These are phyloP conservation scores for Chytriomyces sp. DNA, from an alignment of 192 early-diverging fungal genomes.

Conservation along the genomic window DNA sequence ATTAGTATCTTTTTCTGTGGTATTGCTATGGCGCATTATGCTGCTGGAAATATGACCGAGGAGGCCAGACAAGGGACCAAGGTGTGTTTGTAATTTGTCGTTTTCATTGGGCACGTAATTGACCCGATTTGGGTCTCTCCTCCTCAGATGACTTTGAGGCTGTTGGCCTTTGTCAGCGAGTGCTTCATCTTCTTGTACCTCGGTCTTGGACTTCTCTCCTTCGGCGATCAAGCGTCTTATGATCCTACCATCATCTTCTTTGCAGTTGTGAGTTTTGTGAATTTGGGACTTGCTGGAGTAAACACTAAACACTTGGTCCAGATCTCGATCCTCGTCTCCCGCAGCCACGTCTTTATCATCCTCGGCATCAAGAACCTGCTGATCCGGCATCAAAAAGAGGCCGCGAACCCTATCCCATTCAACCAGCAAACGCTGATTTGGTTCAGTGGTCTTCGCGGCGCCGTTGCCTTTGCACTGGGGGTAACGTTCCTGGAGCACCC, in stretches of 20 bases:
- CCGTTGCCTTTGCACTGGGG: conserved; percentile 66
- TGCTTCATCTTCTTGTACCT: conserved; percentile 67
- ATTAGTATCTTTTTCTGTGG: conserved; percentile 67
- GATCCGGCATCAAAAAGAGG: conserved; percentile 29
- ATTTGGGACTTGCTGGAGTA: background rate
- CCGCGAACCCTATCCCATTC: conserved; percentile 46
- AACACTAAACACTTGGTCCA: background rate
- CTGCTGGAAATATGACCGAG: conserved; percentile 53
- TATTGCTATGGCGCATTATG: conserved; percentile 66
- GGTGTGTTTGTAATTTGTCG: conserved; percentile 35
- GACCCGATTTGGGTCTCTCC: background rate
- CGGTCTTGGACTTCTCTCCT: conserved; percentile 63
- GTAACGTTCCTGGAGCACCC: conserved; percentile 64
- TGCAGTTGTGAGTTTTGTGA: conserved; percentile 45
- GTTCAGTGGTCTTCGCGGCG: conserved; percentile 67
- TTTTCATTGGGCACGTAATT: background rate
- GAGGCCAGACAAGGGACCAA: conserved; percentile 45
- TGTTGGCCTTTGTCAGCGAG: conserved; percentile 60
- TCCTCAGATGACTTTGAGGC: conserved; percentile 52
- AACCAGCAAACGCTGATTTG: conserved; percentile 62
- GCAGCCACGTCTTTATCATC: conserved; percentile 64
- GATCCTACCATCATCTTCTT: conserved; percentile 52
- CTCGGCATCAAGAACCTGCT: conserved; percentile 50
- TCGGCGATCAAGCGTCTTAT: conserved; percentile 54
- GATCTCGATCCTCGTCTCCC: conserved; percentile 58